Evolutionary conservation across 805 yeast species (phyloP).

Genomic region (Ogataea ramenticola): DNA sequence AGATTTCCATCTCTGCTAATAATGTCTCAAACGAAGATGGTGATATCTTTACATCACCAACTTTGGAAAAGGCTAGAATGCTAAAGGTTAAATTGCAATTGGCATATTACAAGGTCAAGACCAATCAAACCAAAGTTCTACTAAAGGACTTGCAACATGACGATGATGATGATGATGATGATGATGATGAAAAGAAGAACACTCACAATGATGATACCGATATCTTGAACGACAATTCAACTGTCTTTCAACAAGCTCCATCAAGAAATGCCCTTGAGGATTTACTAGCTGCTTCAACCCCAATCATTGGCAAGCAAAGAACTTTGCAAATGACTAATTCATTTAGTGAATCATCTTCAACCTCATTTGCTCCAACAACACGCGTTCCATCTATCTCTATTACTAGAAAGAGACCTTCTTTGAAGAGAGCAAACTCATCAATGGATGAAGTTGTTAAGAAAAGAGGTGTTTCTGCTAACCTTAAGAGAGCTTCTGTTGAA

Average conservation of each 20-base stretch:
- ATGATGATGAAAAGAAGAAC: too few species aligned
- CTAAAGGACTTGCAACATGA: conserved; percentile 23
- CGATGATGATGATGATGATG: conserved; percentile 1
- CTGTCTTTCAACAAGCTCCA: neutral
- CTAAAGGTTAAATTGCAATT: conserved; percentile 40
- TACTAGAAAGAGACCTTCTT: neutral
- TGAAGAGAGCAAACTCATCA: conserved; percentile 9
- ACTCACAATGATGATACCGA: too few species aligned
- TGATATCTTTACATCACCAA: conserved; percentile 13
- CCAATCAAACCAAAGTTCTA: conserved; percentile 35
- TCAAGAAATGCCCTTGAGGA: conserved; percentile 21
- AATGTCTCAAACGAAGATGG: neutral
- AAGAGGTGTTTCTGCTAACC: conserved; percentile 19
- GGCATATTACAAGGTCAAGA: conserved; percentile 45
- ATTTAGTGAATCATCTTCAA: neutral
- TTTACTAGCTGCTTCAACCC: conserved; percentile 29
- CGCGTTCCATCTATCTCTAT: neutral
- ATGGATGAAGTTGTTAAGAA: conserved; percentile 21
- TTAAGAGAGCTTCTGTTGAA: conserved; percentile 19
- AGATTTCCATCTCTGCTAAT: neutral
- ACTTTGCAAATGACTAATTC: neutral
- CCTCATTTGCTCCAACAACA: neutral
- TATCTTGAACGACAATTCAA: too few species aligned
- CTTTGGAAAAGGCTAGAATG: conserved; percentile 29
- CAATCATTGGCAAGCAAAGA: conserved; percentile 9